Conservation (phyloP, 192 early-diverging fungal genomes). For the Helicostylum pulchrum region DNA sequence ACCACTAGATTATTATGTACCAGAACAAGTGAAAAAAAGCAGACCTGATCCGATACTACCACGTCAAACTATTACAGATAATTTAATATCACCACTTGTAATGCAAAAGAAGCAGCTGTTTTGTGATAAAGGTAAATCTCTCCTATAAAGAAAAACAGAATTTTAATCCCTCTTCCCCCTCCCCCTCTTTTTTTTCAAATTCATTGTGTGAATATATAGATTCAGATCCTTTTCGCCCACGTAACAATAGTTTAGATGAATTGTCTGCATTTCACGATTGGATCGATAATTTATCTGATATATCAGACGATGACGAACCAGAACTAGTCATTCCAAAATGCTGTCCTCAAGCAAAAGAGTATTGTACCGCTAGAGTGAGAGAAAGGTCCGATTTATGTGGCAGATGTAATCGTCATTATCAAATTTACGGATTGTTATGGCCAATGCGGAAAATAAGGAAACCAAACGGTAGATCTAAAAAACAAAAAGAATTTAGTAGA, state of each 20-base stretch:
- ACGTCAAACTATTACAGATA: no score
- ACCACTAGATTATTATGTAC: slow-evolving; percentile 3
- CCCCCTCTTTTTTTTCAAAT: no score
- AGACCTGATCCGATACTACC: not conserved
- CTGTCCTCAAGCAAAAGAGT: not conserved
- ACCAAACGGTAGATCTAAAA: not conserved
- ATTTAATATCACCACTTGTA: not conserved
- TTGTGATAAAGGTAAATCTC: not conserved
- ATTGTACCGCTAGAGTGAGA: slow-evolving; percentile 3
- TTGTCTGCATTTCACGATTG: not conserved
- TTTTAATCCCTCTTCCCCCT: no score
- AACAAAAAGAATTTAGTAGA: not conserved
- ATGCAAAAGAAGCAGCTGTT: not conserved
- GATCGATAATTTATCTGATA: not conserved
- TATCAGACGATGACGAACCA: slow-evolving; percentile 1
- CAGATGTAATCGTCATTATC: slow-evolving; percentile 33
- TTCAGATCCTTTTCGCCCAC: not conserved
- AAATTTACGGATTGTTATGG: slow-evolving; percentile 26
- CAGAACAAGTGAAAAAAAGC: slow-evolving; percentile 1
- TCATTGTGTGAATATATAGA: no score
- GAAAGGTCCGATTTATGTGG: slow-evolving; percentile 24
- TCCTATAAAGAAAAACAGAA: no score
- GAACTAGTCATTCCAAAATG: slow-evolving; percentile 13
- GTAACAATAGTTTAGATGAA: not conserved
- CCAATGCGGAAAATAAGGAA: slow-evolving; percentile 24